Percentiles rank a stretch among this genome's conserved stretches.
Evolutionary conservation across 106 monocot genomes (phyloP).

Genomic region (Dioscorea dumetorum): DNA sequence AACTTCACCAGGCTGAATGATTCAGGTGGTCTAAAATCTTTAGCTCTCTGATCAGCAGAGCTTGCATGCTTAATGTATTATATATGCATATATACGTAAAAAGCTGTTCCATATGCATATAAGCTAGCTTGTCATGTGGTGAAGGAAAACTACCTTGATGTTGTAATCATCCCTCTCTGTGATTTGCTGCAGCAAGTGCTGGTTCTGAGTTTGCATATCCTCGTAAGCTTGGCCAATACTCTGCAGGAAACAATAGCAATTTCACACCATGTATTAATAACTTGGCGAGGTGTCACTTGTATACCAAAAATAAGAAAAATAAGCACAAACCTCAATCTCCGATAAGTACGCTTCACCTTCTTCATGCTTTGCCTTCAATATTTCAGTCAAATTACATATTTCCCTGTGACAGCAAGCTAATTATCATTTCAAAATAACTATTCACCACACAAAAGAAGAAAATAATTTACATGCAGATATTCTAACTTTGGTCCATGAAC

Average conservation of each 20-base stretch:
- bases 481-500: no score
- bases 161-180: conserved; percentile 95
- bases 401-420: conserved; percentile 33
- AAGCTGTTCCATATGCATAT: no score
- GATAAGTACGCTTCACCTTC: conserved; percentile 84
- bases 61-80: no score
- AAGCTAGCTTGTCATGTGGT: no score
- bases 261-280: not conserved
- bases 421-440: no score
- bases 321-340: conserved; percentile 70
- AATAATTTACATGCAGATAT: no score
- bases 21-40: no score
- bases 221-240: conserved; percentile 98
- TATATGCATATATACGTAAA: no score
- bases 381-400: conserved; percentile 45
- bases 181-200: conserved; percentile 80
- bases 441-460: no score
- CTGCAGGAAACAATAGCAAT: conserved; percentile 27
- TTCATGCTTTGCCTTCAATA: conserved; percentile 74
- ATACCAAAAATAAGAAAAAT: not conserved
- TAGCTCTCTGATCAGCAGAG: no score
- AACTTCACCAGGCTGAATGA: no score
- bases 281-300: not conserved
- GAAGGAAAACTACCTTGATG: conserved; percentile 54
- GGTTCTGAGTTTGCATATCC: conserved; percentile 88